phyloP scores from a whole-genome alignment of 1,284 basidiomycete genomes.

The Veloboletus limbatus region DNA sequence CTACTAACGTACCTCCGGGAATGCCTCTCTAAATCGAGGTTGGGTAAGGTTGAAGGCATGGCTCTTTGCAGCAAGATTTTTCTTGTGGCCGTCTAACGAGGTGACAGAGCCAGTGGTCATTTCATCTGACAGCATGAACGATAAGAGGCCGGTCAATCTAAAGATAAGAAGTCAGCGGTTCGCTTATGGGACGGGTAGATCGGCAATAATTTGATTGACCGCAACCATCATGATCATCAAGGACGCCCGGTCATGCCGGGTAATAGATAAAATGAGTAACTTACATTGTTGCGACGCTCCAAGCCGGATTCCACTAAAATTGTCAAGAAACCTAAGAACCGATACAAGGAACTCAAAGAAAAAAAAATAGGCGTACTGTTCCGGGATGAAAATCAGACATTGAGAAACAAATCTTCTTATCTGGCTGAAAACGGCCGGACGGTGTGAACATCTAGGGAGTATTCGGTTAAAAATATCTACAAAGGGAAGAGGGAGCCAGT shows the following conservation, averaged over 20 bases:
- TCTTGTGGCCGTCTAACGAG: conserved; percentile 79
- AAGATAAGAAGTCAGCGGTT: conserved; percentile 18
- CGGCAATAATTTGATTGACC: conserved; percentile 19
- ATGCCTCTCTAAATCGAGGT: conserved; percentile 80
- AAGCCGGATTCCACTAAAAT: conserved; percentile 83
- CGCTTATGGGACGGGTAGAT: not conserved
- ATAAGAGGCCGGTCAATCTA: conserved; percentile 90
- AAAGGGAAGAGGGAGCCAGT: conserved; percentile 14
- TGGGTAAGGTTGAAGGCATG: conserved; percentile 84
- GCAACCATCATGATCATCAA: conserved; percentile 13
- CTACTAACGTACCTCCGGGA: conserved; percentile 67
- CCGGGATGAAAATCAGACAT: conserved; percentile 95
- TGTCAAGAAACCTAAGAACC: not conserved
- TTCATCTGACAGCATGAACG: conserved; percentile 96
- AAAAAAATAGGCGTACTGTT: conserved; percentile 54
- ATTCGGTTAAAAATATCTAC: conserved; percentile 6
- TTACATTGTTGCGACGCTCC: conserved; percentile 90
- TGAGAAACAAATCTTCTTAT: conserved; percentile 94
- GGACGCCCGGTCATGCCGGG: conserved; percentile 6
- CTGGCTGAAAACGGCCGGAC: conserved; percentile 88
- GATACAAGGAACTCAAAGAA: not conserved
- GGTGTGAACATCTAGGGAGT: conserved; percentile 82
- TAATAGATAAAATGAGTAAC: conserved; percentile 33
- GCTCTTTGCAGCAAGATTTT: conserved; percentile 71
- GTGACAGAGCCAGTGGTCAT: conserved; percentile 93